These are phyloP conservation scores for Tulasnella sp. DNA, from an alignment of 768 basidiomycete genomes.

Conservation along the genomic window DNA sequence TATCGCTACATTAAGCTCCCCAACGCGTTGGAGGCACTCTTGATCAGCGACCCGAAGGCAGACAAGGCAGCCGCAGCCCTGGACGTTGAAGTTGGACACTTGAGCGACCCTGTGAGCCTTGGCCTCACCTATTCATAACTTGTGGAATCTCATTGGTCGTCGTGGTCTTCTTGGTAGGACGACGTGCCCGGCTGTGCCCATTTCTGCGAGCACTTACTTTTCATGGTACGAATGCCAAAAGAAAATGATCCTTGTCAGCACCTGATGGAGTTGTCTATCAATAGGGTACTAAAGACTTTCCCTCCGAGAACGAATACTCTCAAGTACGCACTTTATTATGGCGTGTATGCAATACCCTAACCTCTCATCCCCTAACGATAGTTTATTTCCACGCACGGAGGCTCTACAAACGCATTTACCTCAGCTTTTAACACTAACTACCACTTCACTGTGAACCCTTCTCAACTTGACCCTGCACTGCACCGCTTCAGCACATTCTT, in stretches of 20 bases:
- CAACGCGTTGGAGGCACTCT: conserved; percentile 78
- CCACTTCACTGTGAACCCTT: conserved; percentile 59
- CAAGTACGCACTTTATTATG: conserved; percentile 39
- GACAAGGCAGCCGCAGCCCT: conserved; percentile 94
- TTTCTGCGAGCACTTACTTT: conserved; percentile 92
- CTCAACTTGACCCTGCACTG: conserved; percentile 56
- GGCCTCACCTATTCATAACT: background rate
- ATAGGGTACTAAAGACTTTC: conserved; percentile 74
- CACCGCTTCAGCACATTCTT: conserved; percentile 81
- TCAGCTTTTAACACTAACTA: conserved; percentile 87
- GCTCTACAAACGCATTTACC: conserved; percentile 83
- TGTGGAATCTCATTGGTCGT: background rate
- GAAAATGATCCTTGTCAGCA: background rate
- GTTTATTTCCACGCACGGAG: conserved; percentile 45
- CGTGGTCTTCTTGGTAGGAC: conserved; percentile 35
- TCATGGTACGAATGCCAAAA: conserved; percentile 56
- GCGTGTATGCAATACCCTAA: background rate
- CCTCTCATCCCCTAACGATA: conserved; percentile 2
- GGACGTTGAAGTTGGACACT: conserved; percentile 88
- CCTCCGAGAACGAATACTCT: conserved; percentile 89
- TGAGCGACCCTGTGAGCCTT: conserved; percentile 77
- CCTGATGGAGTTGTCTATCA: conserved; percentile 3
- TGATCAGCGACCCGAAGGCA: conserved; percentile 73
- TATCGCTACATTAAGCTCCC: conserved; percentile 75
- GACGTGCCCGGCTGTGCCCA: conserved; percentile 91